These are phyloP conservation scores for Hypoxylon subgilvum DNA, from an alignment of 495 filamentous ascomycete genomes.

Conservation along the genomic window DNA sequence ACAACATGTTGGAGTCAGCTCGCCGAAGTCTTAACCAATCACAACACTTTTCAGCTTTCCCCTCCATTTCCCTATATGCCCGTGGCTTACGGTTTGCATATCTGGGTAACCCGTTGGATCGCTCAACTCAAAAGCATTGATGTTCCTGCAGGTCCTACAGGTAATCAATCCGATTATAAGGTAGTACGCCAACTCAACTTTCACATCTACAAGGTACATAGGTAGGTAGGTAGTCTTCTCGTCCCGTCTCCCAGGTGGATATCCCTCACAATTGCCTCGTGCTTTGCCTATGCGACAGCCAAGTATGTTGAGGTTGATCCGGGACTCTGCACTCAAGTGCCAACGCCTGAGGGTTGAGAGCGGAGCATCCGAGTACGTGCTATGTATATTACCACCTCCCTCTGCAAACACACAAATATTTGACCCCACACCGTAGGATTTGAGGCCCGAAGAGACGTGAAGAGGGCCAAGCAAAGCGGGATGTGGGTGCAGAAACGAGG, in stretches of 20 bases:
- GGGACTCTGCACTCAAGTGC: no score
- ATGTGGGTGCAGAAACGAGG: slow-evolving; percentile 12
- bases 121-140: no score
- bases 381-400: slow-evolving; percentile 13
- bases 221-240: no score
- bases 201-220: no score
- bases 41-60: slow-evolving; percentile 11
- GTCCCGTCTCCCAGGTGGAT: slow-evolving; percentile 4
- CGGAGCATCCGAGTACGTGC: no score
- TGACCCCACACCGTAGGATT: slow-evolving; percentile 34
- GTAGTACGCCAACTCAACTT: no score
- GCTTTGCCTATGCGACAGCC: no score
- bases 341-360: no score
- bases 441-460: slow-evolving; percentile 34
- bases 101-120: no score
- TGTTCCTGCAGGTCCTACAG: slow-evolving; percentile 29
- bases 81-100: slow-evolving; percentile 35
- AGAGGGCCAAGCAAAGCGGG: slow-evolving; percentile 17
- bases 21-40: slow-evolving; percentile 20
- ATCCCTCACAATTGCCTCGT: neutral
- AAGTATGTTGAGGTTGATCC: no score
- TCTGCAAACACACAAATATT: slow-evolving; percentile 8
- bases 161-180: slow-evolving; percentile 21
- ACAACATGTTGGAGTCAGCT: slow-evolving; percentile 8
- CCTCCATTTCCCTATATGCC: slow-evolving; percentile 7